Percentiles rank a stretch among this genome's conserved stretches.
Conservation (phyloP, 2,329 filamentous ascomycete species). For the Colletotrichum tamarilloi region DNA sequence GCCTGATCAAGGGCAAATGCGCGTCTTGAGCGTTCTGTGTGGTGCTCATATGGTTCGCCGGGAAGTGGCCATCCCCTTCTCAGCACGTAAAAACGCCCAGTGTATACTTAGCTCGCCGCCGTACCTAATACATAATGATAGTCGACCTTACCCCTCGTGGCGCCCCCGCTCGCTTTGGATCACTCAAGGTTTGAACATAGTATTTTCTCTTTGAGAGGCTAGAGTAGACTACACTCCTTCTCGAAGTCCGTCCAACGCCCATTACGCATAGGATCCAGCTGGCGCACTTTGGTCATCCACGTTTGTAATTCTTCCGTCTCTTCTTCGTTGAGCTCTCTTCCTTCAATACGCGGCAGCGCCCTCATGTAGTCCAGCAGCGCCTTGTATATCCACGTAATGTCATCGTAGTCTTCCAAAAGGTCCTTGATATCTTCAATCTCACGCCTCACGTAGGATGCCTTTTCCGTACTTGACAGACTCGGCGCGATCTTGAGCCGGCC, state of each 20-base stretch:
- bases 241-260: conserved; percentile 82
- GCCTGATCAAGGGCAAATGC: conserved; percentile 53
- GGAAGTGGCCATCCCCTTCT: background rate
- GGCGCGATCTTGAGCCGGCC: conserved; percentile 70
- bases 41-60: conserved; percentile 23
- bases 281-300: conserved; percentile 75
- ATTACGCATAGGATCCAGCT: conserved; percentile 78
- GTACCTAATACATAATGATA: conserved; percentile 19
- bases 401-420: conserved; percentile 67
- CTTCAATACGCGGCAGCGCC: conserved; percentile 64
- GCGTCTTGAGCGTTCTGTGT: conserved; percentile 35
- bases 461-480: conserved; percentile 69
- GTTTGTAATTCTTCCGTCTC: conserved; percentile 58
- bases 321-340: conserved; percentile 49
- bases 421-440: conserved; percentile 82
- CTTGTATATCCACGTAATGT: conserved; percentile 88
- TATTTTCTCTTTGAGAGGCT: background rate
- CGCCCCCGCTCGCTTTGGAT: background rate
- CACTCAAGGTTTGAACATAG: background rate
- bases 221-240: conserved; percentile 22
- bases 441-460: conserved; percentile 71
- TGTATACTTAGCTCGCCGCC: conserved; percentile 4
- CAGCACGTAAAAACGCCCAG: background rate
- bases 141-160: background rate
- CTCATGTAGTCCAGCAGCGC: conserved; percentile 81